Conservation (phyloP, 306 rosid species). For the Cicer pinnatifidum region DNA sequence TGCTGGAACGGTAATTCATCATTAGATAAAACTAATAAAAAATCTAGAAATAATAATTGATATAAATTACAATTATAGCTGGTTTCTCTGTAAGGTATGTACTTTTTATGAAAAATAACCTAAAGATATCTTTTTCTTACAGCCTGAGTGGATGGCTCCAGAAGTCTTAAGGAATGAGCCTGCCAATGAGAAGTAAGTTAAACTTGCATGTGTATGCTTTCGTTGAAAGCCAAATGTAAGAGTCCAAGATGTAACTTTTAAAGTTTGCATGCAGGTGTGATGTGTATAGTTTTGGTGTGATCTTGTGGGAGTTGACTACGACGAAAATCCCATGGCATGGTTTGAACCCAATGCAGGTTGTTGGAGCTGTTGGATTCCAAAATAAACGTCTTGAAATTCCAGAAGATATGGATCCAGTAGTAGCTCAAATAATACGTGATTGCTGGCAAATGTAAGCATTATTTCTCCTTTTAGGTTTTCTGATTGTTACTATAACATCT, state of each 20-base stretch:
- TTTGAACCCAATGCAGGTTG: conserved; percentile 99
- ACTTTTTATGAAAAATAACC: conserved; percentile 12
- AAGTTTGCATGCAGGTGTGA: conserved; percentile 82
- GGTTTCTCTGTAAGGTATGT: conserved; percentile 31
- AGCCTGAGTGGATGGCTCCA: conserved; percentile 99
- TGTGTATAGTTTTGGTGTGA: conserved; percentile 97
- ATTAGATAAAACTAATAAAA: conserved; percentile 28
- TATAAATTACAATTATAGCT: conserved; percentile 13
- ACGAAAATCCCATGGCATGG: conserved; percentile 86
- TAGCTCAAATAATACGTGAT: conserved; percentile 79
- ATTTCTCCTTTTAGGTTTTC: conserved; percentile 2
- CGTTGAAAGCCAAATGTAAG: conserved; percentile 22
- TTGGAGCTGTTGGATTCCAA: conserved; percentile 99
- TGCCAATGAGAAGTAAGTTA: conserved; percentile 89
- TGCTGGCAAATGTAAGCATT: conserved; percentile 92
- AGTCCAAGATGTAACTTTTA: conserved; percentile 37
- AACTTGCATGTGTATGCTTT: conserved; percentile 6
- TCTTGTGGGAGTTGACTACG: conserved; percentile 91
- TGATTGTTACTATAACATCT: conserved; percentile 23
- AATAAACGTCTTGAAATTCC: conserved; percentile 95
- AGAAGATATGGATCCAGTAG: conserved; percentile 75
- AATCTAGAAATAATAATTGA: conserved; percentile 32
- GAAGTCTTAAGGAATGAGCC: conserved; percentile 94
- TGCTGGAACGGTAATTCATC: conserved; percentile 93
- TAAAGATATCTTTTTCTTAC: conserved; percentile 51